These are phyloP conservation scores for Aspergillus bridgeri DNA, from an alignment of 495 filamentous ascomycete genomes.

Conservation along the genomic window DNA sequence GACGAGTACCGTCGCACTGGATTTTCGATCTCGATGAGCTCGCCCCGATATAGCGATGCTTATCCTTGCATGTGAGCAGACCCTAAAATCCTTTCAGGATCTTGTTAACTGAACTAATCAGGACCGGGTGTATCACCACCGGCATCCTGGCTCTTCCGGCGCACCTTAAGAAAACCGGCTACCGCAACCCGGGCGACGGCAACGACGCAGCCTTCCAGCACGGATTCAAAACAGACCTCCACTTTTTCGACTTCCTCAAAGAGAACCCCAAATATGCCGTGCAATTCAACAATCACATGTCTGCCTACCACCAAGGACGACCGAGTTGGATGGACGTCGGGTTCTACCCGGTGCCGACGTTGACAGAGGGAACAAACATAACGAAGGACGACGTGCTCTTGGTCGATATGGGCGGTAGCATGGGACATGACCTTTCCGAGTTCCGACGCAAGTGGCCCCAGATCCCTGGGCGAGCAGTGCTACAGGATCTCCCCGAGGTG, in stretches of 20 bases:
- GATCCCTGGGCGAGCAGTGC: constrained; percentile 25
- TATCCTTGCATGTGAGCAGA: constrained; percentile 20
- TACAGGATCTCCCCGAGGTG: constrained; percentile 33
- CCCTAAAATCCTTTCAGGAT: neutral
- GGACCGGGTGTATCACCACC: constrained; percentile 19
- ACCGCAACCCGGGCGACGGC: constrained; percentile 23
- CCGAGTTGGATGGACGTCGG: constrained; percentile 42
- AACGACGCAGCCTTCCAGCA: constrained; percentile 23
- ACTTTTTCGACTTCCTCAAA: constrained; percentile 21
- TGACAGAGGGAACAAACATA: constrained; percentile 22
- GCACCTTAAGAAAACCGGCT: constrained; percentile 22
- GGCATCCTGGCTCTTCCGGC: constrained; percentile 20
- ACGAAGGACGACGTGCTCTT: constrained; percentile 22
- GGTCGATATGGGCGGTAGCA: constrained; percentile 36
- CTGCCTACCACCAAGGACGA: constrained; percentile 39
- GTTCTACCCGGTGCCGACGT: constrained; percentile 42
- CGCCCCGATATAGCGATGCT: constrained; percentile 26
- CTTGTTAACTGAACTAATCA: neutral
- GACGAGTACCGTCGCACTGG: constrained; percentile 38
- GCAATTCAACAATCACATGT: constrained; percentile 47
- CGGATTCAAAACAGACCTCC: constrained; percentile 19
- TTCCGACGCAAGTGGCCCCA: constrained; percentile 32
- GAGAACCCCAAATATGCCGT: constrained; percentile 14
- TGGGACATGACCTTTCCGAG: constrained; percentile 28
- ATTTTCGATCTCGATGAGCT: constrained; percentile 33